These are phyloP conservation scores for Neurospora sp. DNA, from an alignment of 495 filamentous ascomycete species.

Conservation along the genomic window DNA sequence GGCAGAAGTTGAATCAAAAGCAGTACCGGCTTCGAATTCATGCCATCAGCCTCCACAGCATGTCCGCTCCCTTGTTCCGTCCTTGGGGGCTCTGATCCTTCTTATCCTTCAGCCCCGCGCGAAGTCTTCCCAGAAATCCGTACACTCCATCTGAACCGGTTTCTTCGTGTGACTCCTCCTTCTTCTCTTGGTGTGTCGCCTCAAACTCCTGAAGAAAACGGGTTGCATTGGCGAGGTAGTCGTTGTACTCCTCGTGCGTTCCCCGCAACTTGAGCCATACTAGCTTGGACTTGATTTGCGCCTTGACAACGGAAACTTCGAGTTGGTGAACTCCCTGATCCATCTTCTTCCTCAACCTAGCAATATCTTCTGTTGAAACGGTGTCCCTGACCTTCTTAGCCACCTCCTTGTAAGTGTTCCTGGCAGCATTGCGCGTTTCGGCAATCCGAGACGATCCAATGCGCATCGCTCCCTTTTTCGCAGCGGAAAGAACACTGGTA, in stretches of 20 bases:
- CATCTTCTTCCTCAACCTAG: slow-evolving; percentile 16
- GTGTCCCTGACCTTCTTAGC: slow-evolving; percentile 14
- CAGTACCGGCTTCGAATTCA: not conserved
- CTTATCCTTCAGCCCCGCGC: not conserved
- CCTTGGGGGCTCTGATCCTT: not conserved
- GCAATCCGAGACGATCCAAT: slow-evolving; percentile 14
- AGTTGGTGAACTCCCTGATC: slow-evolving; percentile 17
- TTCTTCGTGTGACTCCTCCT: not conserved
- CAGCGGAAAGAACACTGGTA: slow-evolving; percentile 22
- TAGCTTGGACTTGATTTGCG: slow-evolving; percentile 36
- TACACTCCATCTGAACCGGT: not conserved
- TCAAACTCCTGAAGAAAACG: slow-evolving; percentile 16
- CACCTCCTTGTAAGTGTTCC: slow-evolving; percentile 16
- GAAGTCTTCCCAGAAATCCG: not conserved
- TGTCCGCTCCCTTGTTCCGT: not conserved
- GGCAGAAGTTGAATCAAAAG: not conserved
- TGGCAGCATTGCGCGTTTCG: slow-evolving; percentile 23
- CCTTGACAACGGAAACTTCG: slow-evolving; percentile 25
- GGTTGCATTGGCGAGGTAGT: slow-evolving; percentile 32
- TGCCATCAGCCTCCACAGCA: not conserved
- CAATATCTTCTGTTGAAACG: slow-evolving; percentile 8
- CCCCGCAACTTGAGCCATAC: slow-evolving; percentile 37
- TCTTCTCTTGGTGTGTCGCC: not conserved
- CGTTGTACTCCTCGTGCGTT: slow-evolving; percentile 28
- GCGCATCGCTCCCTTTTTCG: slow-evolving; percentile 24